Evolutionary conservation across 768 basidiomycete genomes (phyloP).

Genomic region (Lentinula guzmanii): DNA sequence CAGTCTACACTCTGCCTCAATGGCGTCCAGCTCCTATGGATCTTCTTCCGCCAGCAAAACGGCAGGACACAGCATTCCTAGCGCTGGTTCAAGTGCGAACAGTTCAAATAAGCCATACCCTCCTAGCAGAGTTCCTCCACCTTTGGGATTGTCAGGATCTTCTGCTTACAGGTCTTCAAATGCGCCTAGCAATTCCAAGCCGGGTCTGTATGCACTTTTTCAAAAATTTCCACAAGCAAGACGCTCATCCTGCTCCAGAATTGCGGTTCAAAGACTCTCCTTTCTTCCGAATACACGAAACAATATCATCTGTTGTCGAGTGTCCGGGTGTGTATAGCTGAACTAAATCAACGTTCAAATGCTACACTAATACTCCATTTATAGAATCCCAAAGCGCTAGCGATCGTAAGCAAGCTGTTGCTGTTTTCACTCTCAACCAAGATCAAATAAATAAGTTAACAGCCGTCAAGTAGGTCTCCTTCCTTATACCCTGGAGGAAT

Average conservation of each 20-base stretch:
- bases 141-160: conserved; percentile 24
- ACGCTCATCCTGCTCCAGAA: conserved; percentile 28
- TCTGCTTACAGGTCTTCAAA: conserved; percentile 25
- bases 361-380: conserved; percentile 1
- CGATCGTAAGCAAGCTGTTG: conserved; percentile 62
- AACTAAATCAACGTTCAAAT: conserved; percentile 4
- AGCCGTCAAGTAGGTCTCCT: conserved; percentile 41
- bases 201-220: conserved; percentile 18
- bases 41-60: conserved; percentile 13
- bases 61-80: conserved; percentile 23
- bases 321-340: conserved; percentile 58
- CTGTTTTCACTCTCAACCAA: conserved; percentile 58
- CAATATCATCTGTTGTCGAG: conserved; percentile 59
- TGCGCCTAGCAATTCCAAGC: conserved; percentile 15
- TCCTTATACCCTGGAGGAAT: background rate
- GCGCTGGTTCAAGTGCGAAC: conserved; percentile 29
- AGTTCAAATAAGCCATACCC: conserved; percentile 60
- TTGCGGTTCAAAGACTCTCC: conserved; percentile 80
- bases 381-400: conserved; percentile 73
- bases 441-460: conserved; percentile 62
- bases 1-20: conserved; percentile 15
- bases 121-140: conserved; percentile 34
- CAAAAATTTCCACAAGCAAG: conserved; percentile 5
- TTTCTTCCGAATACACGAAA: conserved; percentile 64
- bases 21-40: conserved; percentile 3